phyloP scores from a whole-genome alignment of 2,329 filamentous ascomycete species.

The Chalaropsis ovoidea region DNA sequence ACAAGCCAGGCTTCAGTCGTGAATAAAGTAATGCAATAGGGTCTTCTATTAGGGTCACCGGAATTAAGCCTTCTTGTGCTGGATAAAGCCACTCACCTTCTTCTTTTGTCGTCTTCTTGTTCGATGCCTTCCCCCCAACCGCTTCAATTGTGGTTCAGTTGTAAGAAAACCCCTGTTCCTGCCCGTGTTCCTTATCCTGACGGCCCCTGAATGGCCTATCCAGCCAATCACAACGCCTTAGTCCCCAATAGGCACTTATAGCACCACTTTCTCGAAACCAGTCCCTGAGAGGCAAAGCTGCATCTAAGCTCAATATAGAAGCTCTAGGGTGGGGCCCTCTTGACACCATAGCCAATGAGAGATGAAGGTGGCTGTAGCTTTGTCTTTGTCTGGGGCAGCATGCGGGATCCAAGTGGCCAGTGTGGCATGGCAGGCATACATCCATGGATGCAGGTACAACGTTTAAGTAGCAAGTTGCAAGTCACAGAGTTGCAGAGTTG shows the following conservation, averaged over 20 bases:
- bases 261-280: constrained; percentile 4
- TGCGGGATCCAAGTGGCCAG: constrained; percentile 3
- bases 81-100: neutral
- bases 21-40: too few relatives aligned
- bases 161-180: neutral
- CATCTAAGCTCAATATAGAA: neutral
- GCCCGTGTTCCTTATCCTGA: neutral
- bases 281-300: neutral
- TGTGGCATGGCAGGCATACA: neutral
- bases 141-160: neutral
- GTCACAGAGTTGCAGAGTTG: neutral
- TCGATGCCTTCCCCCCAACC: neutral
- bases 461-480: neutral
- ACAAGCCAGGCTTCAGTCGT: neutral
- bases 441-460: constrained; percentile 6
- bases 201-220: neutral
- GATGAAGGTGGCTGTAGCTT: neutral
- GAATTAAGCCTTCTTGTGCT: neutral
- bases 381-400: constrained; percentile 1
- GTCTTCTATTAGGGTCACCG: neutral
- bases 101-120: neutral
- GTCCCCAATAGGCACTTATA: neutral
- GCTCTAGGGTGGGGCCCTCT: neutral
- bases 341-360: neutral
- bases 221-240: neutral